Base-by-base conservation (phyloP, 1,139 yeast species). In the Kodamaea fungicola region DNA sequence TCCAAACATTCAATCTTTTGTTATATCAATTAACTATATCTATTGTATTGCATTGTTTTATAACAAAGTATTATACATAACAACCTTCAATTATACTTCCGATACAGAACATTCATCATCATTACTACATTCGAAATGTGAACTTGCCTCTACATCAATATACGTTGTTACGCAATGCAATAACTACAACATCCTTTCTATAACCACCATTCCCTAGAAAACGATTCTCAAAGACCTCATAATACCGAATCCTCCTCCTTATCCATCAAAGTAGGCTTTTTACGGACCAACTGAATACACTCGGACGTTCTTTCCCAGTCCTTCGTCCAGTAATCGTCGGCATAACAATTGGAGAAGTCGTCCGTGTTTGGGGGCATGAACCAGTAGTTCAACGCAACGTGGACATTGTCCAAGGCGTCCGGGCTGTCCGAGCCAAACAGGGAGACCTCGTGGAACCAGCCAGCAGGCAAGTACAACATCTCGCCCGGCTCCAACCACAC, bases 381-480 rank as follows among this genome's bases (percentile, higher is more conserved):
- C 92, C 92, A 83, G 55, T 82, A 83, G 52, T 83, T 83, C 6
- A 82, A 49, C 0, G 89, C 89, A 33, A 76, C 63, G 51, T 83
- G 90, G 4, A 69, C 61, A 21, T 59, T 55, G 9, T 52, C 51
- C 22, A 49, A 42, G 13, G 24, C 42, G 34, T 7, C 41, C 7
- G 37, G 42, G 10, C 41, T 33, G 6, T 35, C 48, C 4, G 39
- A 50, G 1, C 83, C 80, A 54, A 67, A 80, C n/a, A 87, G 80
- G 22, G 84, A 74, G 1, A 83, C 92, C 54, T 83, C 92, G 54
- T 83, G 92, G 52, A 83, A 83, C 90, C 90, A 83, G 1, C 90
- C 88, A 1, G 85, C 74, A 1, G 92, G 92, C 19, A 83, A 55
- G 49, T 76, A 83, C 25, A 83, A 56, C 81, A 80, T 76, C 33